Conservation (phyloP, 2,329 filamentous ascomycete species). For the Colletotrichum cordylinicola region DNA sequence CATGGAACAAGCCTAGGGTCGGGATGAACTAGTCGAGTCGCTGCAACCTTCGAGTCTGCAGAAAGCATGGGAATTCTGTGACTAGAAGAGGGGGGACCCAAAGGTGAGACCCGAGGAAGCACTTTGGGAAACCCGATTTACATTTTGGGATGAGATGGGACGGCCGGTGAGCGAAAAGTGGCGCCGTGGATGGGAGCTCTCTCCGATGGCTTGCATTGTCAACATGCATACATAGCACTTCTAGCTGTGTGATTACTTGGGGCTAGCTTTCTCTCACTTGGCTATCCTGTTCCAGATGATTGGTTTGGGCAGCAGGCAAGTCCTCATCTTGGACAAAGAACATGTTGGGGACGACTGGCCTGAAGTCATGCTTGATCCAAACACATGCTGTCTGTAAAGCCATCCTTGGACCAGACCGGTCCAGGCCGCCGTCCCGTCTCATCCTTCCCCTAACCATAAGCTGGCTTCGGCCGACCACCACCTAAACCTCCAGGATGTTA, state of each 20-base stretch:
- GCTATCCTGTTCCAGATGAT: background rate
- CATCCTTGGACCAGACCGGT: background rate
- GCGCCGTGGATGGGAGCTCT: background rate
- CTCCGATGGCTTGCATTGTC: background rate
- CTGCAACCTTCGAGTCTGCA: background rate
- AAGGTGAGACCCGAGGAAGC: background rate
- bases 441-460: background rate
- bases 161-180: background rate
- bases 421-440: background rate
- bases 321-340: background rate
- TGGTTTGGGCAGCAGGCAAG: background rate
- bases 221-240: background rate
- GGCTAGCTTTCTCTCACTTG: background rate
- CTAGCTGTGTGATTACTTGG: background rate
- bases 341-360: background rate
- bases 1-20: background rate
- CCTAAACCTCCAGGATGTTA: background rate
- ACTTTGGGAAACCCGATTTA: background rate
- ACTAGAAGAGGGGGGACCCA: background rate
- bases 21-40: background rate
- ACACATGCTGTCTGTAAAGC: background rate
- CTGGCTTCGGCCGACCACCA: background rate
- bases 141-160: background rate
- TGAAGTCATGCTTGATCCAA: background rate
- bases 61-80: background rate